Base-by-base conservation (phyloP, 331 rosid genomes). In the Spiraea crenata region DNA sequence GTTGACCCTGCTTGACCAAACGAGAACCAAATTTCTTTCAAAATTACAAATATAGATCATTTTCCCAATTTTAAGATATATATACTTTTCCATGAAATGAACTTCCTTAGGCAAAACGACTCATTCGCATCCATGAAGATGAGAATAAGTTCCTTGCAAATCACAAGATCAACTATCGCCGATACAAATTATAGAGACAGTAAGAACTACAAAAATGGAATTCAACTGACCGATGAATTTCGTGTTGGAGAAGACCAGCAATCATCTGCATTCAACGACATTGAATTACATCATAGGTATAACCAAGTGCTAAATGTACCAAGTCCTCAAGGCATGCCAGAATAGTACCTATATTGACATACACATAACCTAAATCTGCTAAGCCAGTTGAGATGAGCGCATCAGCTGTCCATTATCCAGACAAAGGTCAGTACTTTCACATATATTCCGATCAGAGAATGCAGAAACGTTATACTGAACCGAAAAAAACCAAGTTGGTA, bases 361-460 rank as follows among this genome's bases (percentile, higher is more conserved):
- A 83, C 39, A 70, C 89, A 73, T 91, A 95, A 44, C 99, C 99
- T 67, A 95, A 82, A 65, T 89, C 85, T 40, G 99, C 99, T 88
- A 95, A 80, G 31, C 99, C 97, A 25, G 93, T 83, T 15, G 92
- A 91, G 72, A 86, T 35, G 44, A 95, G 89, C 58, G 97, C 99
- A 89, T 95, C 97, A 72, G 97, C 99, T 95, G 95, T 57, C 70
- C 71, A 87, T 79, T 64, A 67, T 66, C 70, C 45, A 70, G 64
- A 55, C 38, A 71, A 14, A 73, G 56, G 58, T 67, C 70, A 76
- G 81, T 72, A 73, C 40, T 58, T 67, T 6, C 41, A 16, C 45
- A 66, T 11, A n/a, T n/a, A n/a, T 37, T n/a, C 54, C 15, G 6
- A 15, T 31, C 11, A 25, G 9, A n/a, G 46, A 46, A 46, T 25